A percentile compares a stretch with the other conserved stretches of the same genome.
Evolutionary conservation across 2,329 filamentous ascomycete genomes (phyloP).

Genomic region (Cladosporium sp.): DNA sequence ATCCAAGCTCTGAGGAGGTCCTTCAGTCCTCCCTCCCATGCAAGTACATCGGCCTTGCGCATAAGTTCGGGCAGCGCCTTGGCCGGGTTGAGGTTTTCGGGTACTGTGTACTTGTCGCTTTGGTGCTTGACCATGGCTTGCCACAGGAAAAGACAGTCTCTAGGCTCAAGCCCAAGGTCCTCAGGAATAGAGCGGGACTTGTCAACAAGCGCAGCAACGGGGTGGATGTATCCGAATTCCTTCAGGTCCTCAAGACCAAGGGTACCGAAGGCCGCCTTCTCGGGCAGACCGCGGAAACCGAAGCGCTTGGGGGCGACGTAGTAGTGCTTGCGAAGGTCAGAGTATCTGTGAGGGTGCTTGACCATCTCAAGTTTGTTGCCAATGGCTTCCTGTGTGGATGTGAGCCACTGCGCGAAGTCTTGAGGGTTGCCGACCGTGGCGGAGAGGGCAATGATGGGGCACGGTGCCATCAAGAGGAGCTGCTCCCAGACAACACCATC

Average conservation of each 20-base stretch:
- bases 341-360: constrained; percentile 64
- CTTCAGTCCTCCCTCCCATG: constrained; percentile 62
- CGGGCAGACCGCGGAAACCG: constrained; percentile 50
- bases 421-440: constrained; percentile 73
- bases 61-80: constrained; percentile 50
- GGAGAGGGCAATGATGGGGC: constrained; percentile 72
- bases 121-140: constrained; percentile 57
- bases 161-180: constrained; percentile 64
- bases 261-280: constrained; percentile 34
- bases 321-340: constrained; percentile 70
- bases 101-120: constrained; percentile 41
- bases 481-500: constrained; percentile 78
- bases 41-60: constrained; percentile 60
- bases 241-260: constrained; percentile 46
- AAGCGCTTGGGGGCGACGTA: constrained; percentile 51
- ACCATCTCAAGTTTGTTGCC: constrained; percentile 64
- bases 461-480: constrained; percentile 66
- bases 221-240: constrained; percentile 60
- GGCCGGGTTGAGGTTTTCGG: constrained; percentile 46
- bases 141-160: constrained; percentile 66
- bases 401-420: constrained; percentile 66
- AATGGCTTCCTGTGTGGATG: constrained; percentile 57
- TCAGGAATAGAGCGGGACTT: constrained; percentile 59
- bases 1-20: constrained; percentile 57
- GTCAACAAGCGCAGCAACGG: constrained; percentile 59